Conservation (phyloP, 2,329 filamentous ascomycete genomes). For the Sclerotinia nivalis region DNA sequence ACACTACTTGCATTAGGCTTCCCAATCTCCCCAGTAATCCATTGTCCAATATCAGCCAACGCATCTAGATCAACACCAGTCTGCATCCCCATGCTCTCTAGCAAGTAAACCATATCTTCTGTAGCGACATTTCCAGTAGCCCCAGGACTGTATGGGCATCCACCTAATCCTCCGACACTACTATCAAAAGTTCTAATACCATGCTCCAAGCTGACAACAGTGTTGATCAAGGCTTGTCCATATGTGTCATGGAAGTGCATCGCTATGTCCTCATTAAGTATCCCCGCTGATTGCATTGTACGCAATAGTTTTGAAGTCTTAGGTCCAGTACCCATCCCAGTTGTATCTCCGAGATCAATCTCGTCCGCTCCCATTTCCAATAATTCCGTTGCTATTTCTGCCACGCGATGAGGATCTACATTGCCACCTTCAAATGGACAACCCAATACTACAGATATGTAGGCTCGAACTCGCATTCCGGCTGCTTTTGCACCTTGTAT, state of each 20-base stretch:
- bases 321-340: conserved; percentile 83
- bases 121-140: conserved; percentile 85
- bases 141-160: conserved; percentile 82
- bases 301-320: conserved; percentile 64
- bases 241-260: conserved; percentile 92
- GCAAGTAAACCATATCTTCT: conserved; percentile 78
- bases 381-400: conserved; percentile 66
- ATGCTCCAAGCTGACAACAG: conserved; percentile 72
- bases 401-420: conserved; percentile 63
- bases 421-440: conserved; percentile 74
- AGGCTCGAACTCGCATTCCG: conserved; percentile 71
- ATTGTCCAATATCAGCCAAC: conserved; percentile 67
- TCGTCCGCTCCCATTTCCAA: conserved; percentile 88
- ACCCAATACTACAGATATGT: conserved; percentile 77
- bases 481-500: conserved; percentile 66
- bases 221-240: conserved; percentile 81
- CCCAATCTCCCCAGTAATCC: conserved; percentile 67
- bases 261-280: conserved; percentile 69
- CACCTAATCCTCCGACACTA: conserved; percentile 77
- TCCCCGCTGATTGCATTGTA: conserved; percentile 64
- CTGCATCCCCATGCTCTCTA: conserved; percentile 71
- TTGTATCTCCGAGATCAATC: conserved; percentile 87
- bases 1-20: conserved; percentile 65
- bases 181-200: conserved; percentile 79
- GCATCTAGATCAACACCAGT: conserved; percentile 72